These are phyloP conservation scores for Takashimella tepidaria DNA, from an alignment of 1,284 basidiomycete species.

Conservation along the genomic window DNA sequence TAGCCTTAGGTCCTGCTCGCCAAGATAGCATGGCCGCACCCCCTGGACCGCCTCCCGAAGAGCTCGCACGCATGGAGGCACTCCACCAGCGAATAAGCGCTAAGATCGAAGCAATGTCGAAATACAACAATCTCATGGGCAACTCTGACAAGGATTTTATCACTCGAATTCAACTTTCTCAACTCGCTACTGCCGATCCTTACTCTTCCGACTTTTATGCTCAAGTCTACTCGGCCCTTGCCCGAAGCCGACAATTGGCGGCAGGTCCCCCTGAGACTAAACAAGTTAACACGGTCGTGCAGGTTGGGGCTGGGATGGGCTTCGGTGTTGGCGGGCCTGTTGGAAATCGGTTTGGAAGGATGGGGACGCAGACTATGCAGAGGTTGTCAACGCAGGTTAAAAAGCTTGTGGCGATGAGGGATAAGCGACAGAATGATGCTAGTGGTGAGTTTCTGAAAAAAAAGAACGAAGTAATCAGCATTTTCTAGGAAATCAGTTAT, in stretches of 20 bases:
- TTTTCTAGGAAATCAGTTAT: no score
- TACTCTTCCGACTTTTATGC: constrained; percentile 98
- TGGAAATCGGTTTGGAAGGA: constrained; percentile 63
- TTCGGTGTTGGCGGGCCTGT: constrained; percentile 66
- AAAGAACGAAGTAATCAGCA: no score
- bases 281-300: constrained; percentile 61
- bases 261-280: constrained; percentile 16
- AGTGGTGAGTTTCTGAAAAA: constrained; percentile 54
- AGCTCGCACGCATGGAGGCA: constrained; percentile 33
- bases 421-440: constrained; percentile 70
- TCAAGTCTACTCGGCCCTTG: constrained; percentile 83
- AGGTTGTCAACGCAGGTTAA: constrained; percentile 97
- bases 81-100: constrained; percentile 31
- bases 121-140: constrained; percentile 93
- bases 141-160: constrained; percentile 98
- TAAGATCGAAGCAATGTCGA: constrained; percentile 59
- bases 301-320: constrained; percentile 68
- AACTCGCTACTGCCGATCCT: constrained; percentile 92
- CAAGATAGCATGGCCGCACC: constrained; percentile 6
- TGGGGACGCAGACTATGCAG: constrained; percentile 69
- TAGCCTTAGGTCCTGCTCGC: no score
- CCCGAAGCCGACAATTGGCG: constrained; percentile 69
- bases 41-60: constrained; percentile 28
- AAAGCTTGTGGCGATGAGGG: constrained; percentile 87
- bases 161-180: constrained; percentile 97